phyloP scores from a whole-genome alignment of 1,284 basidiomycete genomes.

The Agaricales sp. region DNA sequence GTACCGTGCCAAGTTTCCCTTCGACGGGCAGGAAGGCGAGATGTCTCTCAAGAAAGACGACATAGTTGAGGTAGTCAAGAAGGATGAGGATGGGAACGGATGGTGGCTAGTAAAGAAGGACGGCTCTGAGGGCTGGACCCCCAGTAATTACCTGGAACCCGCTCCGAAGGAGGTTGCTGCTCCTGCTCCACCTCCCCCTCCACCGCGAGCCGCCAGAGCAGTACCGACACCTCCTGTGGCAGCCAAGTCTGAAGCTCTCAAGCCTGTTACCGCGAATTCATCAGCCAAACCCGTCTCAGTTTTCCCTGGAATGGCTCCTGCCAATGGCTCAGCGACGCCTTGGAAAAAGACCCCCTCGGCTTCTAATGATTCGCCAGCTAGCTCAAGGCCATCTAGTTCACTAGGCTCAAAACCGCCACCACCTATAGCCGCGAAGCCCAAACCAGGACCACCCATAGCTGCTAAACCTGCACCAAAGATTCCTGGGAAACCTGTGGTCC shows the following conservation, averaged over 20 bases:
- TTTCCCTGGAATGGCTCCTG: conserved; percentile 57
- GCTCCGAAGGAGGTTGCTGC: conserved; percentile 47
- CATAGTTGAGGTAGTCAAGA: conserved; percentile 84
- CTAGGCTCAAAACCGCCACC: conserved; percentile 36
- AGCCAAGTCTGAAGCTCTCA: conserved; percentile 22
- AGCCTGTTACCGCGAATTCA: conserved; percentile 40
- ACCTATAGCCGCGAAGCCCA: conserved; percentile 41
- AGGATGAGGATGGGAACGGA: conserved; percentile 74
- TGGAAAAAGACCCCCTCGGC: conserved; percentile 56
- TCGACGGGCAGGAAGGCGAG: conserved; percentile 87
- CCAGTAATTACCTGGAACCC: conserved; percentile 86
- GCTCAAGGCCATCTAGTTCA: conserved; percentile 45
- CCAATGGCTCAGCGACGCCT: conserved; percentile 58
- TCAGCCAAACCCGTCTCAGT: conserved; percentile 63
- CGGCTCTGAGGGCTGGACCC: conserved; percentile 87
- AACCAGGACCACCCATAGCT: conserved; percentile 40
- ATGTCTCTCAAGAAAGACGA: conserved; percentile 89
- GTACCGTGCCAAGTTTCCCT: conserved; percentile 85
- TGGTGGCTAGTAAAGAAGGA: conserved; percentile 97
- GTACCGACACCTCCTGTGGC: conserved; percentile 17
- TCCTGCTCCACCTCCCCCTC: conserved; percentile 62
- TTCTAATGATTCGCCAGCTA: conserved; percentile 32
- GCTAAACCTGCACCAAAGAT: conserved; percentile 39
- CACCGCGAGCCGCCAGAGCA: conserved; percentile 27
- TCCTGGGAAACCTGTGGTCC: conserved; percentile 49